Base-by-base conservation (phyloP, 768 basidiomycete genomes). In the Leccinum arenicola region DNA sequence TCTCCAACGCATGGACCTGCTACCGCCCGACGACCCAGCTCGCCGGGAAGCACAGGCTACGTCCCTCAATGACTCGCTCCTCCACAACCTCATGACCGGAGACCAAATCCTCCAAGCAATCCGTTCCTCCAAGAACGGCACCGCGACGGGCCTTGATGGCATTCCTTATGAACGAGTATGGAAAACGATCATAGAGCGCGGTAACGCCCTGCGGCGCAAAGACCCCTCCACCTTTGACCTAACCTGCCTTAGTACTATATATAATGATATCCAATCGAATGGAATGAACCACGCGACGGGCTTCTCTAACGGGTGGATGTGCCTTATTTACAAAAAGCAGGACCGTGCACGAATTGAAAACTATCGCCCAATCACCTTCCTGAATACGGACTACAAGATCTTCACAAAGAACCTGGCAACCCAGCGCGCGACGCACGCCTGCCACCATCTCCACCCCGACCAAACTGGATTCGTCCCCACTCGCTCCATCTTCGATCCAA, bases 401-500 rank as follows among this genome's bases (percentile, higher is more conserved):
- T 54, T 75, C 35, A 77, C 71, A 0, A 73, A 70, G 51, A 56
- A 49, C 0, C 62, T 76, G 0, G 54, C 71, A 0, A 59, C 59
- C 0, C 63, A 66, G 53, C 56, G 75, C 0, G 66, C 66, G 2
- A 19, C 51, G 2, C 55, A 61, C 50, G 23, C 59, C 3, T 62
- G 48, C 0, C 78, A 1, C 43, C 40, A 3, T 0, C 19, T 57
- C 0, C 43, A 57, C 57, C n/a, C 12, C 2, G 63, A 74, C 65
- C 78, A 79, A 60, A 70, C 77, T 0, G 78, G 79, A 0, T 80
- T 81, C 27, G 64, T 81, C 0, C 65, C 56, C 2, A 15, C 1
- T 0, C 23, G 75, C 8, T 56, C 59, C 0, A 76, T 80, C 5
- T 60, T 58, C 0, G 68, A 80, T 65, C 75, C 76, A 0, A 75